Evolutionary conservation across 1,284 basidiomycete species (phyloP).

Genomic region (Ganoderma sinense): DNA sequence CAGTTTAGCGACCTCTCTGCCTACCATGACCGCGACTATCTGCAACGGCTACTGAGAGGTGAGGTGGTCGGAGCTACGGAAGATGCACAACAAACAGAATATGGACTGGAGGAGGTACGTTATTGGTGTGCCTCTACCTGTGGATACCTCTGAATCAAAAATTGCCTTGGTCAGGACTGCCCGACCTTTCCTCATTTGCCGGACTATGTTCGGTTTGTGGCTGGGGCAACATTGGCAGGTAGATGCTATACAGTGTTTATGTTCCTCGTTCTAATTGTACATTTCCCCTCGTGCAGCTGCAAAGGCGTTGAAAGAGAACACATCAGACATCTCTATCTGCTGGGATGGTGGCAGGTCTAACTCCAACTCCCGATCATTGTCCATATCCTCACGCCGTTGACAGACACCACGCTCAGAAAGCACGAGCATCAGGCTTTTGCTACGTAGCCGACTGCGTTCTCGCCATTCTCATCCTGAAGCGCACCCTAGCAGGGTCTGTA

Average conservation of each 20-base stretch:
- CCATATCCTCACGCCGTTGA: conserved; percentile 1
- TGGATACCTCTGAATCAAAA: conserved; percentile 16
- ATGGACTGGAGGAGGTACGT: conserved; percentile 74
- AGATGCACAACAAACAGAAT: conserved; percentile 41
- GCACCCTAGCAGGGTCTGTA: conserved; percentile 4
- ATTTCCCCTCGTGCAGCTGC: conserved; percentile 58
- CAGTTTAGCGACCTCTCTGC: conserved; percentile 56
- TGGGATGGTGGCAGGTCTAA: conserved; percentile 85
- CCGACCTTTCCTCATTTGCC: conserved; percentile 77
- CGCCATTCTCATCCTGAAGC: conserved; percentile 62
- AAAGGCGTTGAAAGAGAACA: conserved; percentile 60
- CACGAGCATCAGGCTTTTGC: conserved; percentile 87
- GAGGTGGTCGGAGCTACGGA: conserved; percentile 28
- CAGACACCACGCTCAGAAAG: conserved; percentile 82
- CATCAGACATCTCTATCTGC: conserved; percentile 72
- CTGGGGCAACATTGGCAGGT: conserved; percentile 67
- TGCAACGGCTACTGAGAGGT: conserved; percentile 57
- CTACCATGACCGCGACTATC: conserved; percentile 66
- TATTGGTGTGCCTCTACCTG: background rate
- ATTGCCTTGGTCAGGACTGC: conserved; percentile 69
- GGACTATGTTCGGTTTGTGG: conserved; percentile 75
- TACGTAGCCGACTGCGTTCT: conserved; percentile 93
- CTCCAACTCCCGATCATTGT: conserved; percentile 20
- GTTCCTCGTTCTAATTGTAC: background rate
- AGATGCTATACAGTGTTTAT: background rate